These are phyloP conservation scores for Plenodomus tracheiphilus DNA, from an alignment of 2,329 filamentous ascomycete species.

Conservation along the genomic window DNA sequence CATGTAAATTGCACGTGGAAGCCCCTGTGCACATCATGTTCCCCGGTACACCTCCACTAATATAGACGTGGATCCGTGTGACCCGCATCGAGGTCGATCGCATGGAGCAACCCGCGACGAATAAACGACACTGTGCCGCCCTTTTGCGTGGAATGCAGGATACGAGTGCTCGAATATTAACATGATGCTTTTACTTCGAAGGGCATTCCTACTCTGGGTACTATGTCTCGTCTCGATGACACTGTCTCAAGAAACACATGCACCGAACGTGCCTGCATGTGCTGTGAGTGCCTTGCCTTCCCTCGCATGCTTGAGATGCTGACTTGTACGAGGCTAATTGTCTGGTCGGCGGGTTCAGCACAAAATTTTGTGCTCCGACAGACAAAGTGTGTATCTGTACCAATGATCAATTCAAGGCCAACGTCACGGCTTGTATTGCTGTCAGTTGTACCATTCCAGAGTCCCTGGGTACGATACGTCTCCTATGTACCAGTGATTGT, in stretches of 20 bases:
- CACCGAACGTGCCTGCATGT: conserved; percentile 11
- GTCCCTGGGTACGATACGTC: conserved; percentile 15
- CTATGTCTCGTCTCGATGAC: background rate
- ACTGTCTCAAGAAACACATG: background rate
- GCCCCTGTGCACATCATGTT: background rate
- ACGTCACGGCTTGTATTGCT: conserved; percentile 24
- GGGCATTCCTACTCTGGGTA: background rate
- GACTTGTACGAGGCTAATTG: conserved; percentile 14
- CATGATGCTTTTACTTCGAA: background rate
- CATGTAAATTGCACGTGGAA: background rate
- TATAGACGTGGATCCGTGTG: background rate
- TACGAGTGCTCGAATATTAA: background rate
- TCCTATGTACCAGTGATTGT: background rate
- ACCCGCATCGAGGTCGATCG: background rate
- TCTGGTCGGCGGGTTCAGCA: conserved; percentile 2
- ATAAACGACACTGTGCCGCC: background rate
- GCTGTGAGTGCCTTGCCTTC: conserved; percentile 15
- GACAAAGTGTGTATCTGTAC: conserved; percentile 28
- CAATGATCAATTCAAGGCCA: conserved; percentile 21
- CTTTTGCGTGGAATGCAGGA: background rate
- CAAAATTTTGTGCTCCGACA: conserved; percentile 13
- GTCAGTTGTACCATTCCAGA: conserved; percentile 26
- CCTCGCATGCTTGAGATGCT: background rate
- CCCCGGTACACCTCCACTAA: background rate
- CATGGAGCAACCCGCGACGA: background rate